Conservation (phyloP, 495 filamentous ascomycete genomes). For the Durotheca rogersii region DNA sequence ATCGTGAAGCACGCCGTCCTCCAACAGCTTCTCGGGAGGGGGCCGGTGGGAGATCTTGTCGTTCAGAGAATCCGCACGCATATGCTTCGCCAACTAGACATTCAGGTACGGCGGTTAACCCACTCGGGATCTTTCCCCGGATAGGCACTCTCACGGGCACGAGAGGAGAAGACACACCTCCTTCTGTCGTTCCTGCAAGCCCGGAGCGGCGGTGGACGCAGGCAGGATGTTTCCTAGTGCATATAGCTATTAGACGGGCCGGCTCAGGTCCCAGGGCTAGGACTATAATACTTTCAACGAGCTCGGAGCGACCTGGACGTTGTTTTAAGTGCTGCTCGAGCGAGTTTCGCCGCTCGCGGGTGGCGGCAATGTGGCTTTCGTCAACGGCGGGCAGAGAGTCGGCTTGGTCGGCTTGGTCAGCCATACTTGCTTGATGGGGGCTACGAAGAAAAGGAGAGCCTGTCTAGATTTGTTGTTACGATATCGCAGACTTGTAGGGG, state of each 20-base stretch:
- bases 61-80: constrained; percentile 81
- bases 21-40: constrained; percentile 69
- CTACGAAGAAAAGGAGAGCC: no score
- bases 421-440: not conserved
- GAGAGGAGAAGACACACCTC: constrained; percentile 46
- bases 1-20: constrained; percentile 72
- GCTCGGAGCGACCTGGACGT: constrained; percentile 76
- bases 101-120: not conserved
- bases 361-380: constrained; percentile 66
- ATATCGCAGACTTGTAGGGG: no score
- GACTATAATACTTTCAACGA: constrained; percentile 70
- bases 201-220: constrained; percentile 69
- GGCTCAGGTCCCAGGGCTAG: not conserved
- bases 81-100: constrained; percentile 69
- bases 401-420: constrained; percentile 44
- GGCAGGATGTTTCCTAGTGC: constrained; percentile 75
- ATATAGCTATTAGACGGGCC: not conserved
- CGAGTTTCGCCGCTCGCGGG: constrained; percentile 75
- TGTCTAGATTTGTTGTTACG: no score
- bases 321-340: constrained; percentile 81
- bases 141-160: not conserved
- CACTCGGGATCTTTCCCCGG: not conserved
- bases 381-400: constrained; percentile 46
- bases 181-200: constrained; percentile 71
- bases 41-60: constrained; percentile 78